Evolutionary conservation across 371 early-diverging fungal species (phyloP).

Genomic region (Mortierella sp.): DNA sequence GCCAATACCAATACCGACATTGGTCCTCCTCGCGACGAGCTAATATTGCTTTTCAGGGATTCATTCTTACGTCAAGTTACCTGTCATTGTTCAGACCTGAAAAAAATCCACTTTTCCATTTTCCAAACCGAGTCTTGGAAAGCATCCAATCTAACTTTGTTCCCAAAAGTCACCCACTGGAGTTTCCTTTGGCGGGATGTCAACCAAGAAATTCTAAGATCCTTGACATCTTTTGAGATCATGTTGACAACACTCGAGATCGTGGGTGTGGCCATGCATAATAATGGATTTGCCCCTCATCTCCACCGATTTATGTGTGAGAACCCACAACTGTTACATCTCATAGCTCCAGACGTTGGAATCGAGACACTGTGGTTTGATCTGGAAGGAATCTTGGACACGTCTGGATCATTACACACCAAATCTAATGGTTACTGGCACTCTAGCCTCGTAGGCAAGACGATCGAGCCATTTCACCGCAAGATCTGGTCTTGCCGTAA

Average conservation of each 20-base stretch:
- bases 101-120: background rate
- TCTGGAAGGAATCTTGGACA: conserved; percentile 2
- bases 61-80: background rate
- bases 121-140: background rate
- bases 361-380: conserved; percentile 1
- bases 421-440: background rate
- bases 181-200: background rate
- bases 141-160: background rate
- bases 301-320: conserved; percentile 6
- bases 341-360: background rate
- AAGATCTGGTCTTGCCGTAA: conserved; percentile 13
- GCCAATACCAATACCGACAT: too few relatives aligned
- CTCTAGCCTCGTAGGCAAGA: background rate
- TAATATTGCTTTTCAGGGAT: background rate
- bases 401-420: background rate
- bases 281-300: background rate
- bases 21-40: background rate
- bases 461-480: conserved; percentile 1
- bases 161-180: conserved; percentile 6
- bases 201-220: background rate
- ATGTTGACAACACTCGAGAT: conserved; percentile 3
- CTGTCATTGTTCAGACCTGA: background rate
- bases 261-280: background rate
- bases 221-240: background rate
- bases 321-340: conserved; percentile 4